Base-by-base conservation (phyloP, 2,329 filamentous ascomycete genomes). In the Thelonectria olida region DNA sequence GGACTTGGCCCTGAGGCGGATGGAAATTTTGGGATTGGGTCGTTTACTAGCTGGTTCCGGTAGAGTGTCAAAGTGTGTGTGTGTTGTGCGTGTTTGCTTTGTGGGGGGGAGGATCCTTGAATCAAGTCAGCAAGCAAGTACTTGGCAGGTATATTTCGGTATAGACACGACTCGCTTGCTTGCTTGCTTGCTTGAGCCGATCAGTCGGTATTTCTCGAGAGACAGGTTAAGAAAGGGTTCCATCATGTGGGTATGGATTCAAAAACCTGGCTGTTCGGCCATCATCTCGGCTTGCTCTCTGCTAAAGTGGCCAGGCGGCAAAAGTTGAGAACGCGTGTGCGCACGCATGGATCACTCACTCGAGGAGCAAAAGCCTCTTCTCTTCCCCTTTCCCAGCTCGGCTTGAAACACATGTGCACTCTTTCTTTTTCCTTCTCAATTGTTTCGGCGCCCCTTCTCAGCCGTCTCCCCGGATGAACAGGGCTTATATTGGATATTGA, bases 341-440 rank as follows among this genome's bases (percentile, higher is more conserved):
- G 13, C 38, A 44, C 19, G 53, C 25, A 56, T 56, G 53, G 42
- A 56, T 49, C 44, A 34, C 36, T 56, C 17, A 23, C 28, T 20
- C 20, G 23, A 41, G 28, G 19, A 34, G 39, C 31, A 52, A 59
- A 47, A 36, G 42, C 20, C 22, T 39, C 42, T n/a, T n/a, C n/a
- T n/a, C n/a, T 41, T 23, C 31, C 50, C 20, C 22, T 31, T 10
- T 9, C 34, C 42, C 38, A 36, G 38, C 51, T 50, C 44, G 20
- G 28, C 22, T 39, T 55, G 58, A 55, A 56, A 55, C 52, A 52
- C 58, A 51, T 39, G 34, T 52, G 28, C 55, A 52, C 39, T 42
- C 39, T 31, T 19, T 27, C 12, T 48, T 48, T 27, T 34, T 31
- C 41, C 28, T 52, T 45, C 42, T 28, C 38, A 7, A 12, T 23